A percentile compares a stretch with the other conserved stretches of the same genome.
Conservation (phyloP, 441 rosid species). For the Breynia disticha region DNA sequence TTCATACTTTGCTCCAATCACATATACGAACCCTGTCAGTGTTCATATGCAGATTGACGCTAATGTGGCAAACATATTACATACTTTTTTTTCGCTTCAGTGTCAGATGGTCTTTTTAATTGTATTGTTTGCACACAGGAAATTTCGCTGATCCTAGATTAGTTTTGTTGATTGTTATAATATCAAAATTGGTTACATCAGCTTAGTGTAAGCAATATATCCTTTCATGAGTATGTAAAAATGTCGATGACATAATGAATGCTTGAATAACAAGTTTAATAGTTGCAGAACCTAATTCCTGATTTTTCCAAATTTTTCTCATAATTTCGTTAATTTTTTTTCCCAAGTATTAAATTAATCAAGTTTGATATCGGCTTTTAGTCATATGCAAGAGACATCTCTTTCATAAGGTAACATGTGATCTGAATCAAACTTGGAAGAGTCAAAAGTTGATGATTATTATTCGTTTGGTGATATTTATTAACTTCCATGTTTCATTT, state of each 20-base stretch:
- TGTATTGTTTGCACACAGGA: too few species aligned
- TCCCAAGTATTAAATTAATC: not conserved
- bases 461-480: not conserved
- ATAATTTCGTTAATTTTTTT: not conserved
- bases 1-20: too few species aligned
- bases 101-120: too few species aligned
- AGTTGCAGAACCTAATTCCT: not conserved
- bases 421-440: not conserved
- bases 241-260: not conserved
- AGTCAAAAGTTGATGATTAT: not conserved
- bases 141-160: too few species aligned
- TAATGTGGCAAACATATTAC: too few species aligned
- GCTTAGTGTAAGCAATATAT: not conserved
- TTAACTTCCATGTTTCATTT: conserved; percentile 12
- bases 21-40: too few species aligned
- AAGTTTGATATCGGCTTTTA: not conserved
- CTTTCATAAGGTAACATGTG: not conserved
- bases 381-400: not conserved
- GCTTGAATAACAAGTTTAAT: not conserved
- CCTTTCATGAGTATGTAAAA: not conserved
- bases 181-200: too few species aligned
- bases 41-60: too few species aligned
- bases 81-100: too few species aligned
- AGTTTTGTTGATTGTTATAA: too few species aligned
- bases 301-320: not conserved